Base-by-base conservation (phyloP, 116 monocot genomes). In the Iris pallida region DNA sequence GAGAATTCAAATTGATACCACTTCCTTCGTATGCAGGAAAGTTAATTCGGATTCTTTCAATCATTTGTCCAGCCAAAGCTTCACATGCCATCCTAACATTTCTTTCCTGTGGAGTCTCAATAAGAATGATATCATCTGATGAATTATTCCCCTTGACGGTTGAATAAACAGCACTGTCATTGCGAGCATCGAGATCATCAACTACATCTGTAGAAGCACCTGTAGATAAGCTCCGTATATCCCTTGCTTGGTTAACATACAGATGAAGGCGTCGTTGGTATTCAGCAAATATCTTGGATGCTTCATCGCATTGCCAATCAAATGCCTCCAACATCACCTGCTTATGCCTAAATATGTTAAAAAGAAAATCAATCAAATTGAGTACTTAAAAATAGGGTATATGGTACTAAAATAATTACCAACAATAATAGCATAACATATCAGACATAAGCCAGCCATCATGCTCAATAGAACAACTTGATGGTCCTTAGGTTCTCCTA, bases 271-370 rank as follows among this genome's bases (percentile, higher is more conserved):
- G 92, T 47, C 79, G 82, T 72, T 97, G 89, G 74, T 97, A 97
- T 66, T 97, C 97, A 0, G 90, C 85, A 72, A 97, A 92, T 72
- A 97, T 97, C 69, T 85, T 97, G 48, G 77, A 68, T 65, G 92
- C 97, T 74, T 90, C 92, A 78, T 91, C 90, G 66, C 90, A 97
- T 80, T 97, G 97, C 54, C 90, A 87, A 69, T 90, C 85, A 66
- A 87, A 92, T 55, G 97, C 89, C 69, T 97, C 92, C 62, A 97
- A 59, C 87, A 92, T 90, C 45, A 97, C 85, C 58, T 90, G 87
- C 49, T 90, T 92, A 67, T 97, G 92, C 85, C 97, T 97, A 72
- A 67, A 71, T 69, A 43, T 43, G 11, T 67, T 57, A 43, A 73
- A 69, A 59, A 17, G 59, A 42, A 64, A 69, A 69, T 62, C 66